These are phyloP conservation scores for Fusarium hostae DNA, from an alignment of 2,329 filamentous ascomycete species.

Conservation along the genomic window DNA sequence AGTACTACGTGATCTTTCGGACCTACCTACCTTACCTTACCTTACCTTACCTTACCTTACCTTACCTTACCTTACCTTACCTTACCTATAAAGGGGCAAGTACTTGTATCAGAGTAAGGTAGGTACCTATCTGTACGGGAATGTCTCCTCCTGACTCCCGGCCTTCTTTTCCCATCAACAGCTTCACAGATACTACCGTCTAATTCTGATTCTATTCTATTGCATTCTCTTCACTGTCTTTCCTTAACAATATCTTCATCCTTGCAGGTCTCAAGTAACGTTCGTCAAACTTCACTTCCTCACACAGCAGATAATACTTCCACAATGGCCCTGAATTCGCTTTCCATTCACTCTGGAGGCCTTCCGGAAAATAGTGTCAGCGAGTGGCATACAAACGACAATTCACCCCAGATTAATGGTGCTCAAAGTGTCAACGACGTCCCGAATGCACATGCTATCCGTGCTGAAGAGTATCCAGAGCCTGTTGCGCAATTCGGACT, in stretches of 20 bases:
- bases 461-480: neutral
- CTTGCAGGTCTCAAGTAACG: neutral
- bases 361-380: neutral
- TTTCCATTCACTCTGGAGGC: too few species aligned
- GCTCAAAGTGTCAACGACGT: too few species aligned
- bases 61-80: too few species aligned
- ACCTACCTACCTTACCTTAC: too few species aligned
- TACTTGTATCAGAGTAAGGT: neutral
- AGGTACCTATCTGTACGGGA: neutral
- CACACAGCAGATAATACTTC: neutral
- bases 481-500: neutral
- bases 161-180: neutral
- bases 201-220: neutral
- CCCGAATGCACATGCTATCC: neutral
- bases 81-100: too few species aligned
- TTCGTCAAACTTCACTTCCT: neutral
- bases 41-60: too few species aligned
- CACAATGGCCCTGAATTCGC: neutral
- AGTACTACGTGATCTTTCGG: too few species aligned
- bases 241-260: neutral
- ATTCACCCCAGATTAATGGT: neutral
- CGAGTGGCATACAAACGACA: neutral
- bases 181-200: neutral
- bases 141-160: neutral
- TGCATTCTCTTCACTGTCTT: neutral